Base-by-base conservation (phyloP, 371 early-diverging fungal species). In the Mortierella sp. region DNA sequence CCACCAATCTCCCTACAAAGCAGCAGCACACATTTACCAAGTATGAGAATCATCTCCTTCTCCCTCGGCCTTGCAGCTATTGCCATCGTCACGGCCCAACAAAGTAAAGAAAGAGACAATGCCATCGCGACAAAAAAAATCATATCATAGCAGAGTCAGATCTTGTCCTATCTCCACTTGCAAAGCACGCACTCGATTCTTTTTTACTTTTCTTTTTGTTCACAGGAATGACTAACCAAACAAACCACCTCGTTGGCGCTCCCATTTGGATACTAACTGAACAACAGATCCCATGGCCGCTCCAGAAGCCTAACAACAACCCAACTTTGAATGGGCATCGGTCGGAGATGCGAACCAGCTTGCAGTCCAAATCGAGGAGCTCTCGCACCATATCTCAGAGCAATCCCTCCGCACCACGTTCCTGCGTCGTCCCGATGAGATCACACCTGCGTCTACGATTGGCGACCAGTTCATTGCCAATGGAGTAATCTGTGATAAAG, bases 21-120 rank as follows among this genome's bases (percentile, higher is more conserved):
- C 50, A 50, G 3, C 50, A 16, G 13, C 16, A 24, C 40, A 67
- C 40, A 10, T 67, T 8, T 67, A 31, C 8, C 37, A 2, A 74
- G 5, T 44, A 82, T 82, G 82, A 82, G 48, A 67, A 61, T 77
- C 44, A 14, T 72, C 34, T 75, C 44, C 28, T 10, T 77, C 37
- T 71, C 81, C 53, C 50, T 81, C 44, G 72, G 78, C 34, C 69
- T 78, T 50, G 72, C 71, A 5, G 75, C 75, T 6, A 24, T 73
- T 14, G 72, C 75, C 13, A 44, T 67, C 0, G 75, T 59, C 14
- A 8, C 72, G 3, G 82, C 73, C n/a, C 81, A 81, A 57, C 77
- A 81, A 55, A 71, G 81, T 81, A 73, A 40, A 71, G 48, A 16
- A 67, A 4, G 50, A 40, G 21, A 69, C 14, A n/a, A 26, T 55